phyloP scores from a whole-genome alignment of 176 grass and related monocot species.

The Paspalum notatum region DNA sequence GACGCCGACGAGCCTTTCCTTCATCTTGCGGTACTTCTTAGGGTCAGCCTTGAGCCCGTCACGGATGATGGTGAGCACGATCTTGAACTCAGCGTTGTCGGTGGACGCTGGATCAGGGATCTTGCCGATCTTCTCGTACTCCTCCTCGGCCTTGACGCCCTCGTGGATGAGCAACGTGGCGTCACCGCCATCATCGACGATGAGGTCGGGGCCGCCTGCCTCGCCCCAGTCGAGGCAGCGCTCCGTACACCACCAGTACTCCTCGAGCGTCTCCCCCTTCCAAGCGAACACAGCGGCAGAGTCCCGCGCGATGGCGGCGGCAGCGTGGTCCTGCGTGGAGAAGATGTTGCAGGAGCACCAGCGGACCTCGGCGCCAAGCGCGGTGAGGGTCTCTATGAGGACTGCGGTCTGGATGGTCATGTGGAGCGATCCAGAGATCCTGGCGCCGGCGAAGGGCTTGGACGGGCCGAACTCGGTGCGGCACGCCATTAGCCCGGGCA shows the following conservation, averaged over 20 bases:
- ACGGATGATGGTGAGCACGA: slow-evolving; percentile 83
- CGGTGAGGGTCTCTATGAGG: slow-evolving; percentile 96
- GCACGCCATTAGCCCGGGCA: slow-evolving; percentile 94
- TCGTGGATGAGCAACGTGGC: slow-evolving; percentile 95
- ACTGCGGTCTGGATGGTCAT: slow-evolving; percentile 99
- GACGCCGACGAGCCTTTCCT: slow-evolving; percentile 87
- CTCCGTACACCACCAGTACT: slow-evolving; percentile 99
- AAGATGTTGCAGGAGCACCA: slow-evolving; percentile 99
- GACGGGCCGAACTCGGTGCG: slow-evolving; percentile 83
- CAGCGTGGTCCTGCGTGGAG: slow-evolving; percentile 99
- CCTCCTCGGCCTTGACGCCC: slow-evolving; percentile 92
- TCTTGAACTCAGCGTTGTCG: slow-evolving; percentile 98
- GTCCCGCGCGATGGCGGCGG: slow-evolving; percentile 91
- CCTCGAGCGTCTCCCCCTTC: slow-evolving; percentile 95
- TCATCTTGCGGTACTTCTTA: slow-evolving; percentile 92
- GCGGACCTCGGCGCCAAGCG: slow-evolving; percentile 85
- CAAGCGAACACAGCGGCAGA: slow-evolving; percentile 89
- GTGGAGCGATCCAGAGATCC: slow-evolving; percentile 94
- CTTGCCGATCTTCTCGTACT: slow-evolving; percentile 72
- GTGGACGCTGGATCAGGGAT: slow-evolving; percentile 79
- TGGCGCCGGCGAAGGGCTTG: slow-evolving; percentile 74
- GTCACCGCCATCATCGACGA: slow-evolving; percentile 91
- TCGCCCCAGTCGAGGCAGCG: slow-evolving; percentile 90
- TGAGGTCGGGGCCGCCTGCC: slow-evolving; percentile 80
- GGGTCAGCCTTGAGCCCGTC: slow-evolving; percentile 80